Conservation (phyloP, 2,329 filamentous ascomycete species). For the Leptographium procerum region DNA sequence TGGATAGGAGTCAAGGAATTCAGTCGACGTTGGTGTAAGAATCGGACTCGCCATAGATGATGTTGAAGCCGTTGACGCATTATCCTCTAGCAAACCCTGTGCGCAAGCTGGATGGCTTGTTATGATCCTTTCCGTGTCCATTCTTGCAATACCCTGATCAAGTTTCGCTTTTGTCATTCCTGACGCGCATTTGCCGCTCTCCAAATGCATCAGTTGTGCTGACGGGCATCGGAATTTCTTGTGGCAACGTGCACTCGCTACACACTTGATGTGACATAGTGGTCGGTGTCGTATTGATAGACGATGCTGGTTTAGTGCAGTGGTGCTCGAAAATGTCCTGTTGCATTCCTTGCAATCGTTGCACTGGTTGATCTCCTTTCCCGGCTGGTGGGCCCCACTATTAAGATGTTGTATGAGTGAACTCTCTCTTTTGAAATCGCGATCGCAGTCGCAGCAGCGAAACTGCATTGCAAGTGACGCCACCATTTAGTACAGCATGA, state of each 20-base stretch:
- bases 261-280: not conserved
- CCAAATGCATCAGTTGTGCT: not conserved
- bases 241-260: not conserved
- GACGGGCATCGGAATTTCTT: not conserved
- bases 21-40: not conserved
- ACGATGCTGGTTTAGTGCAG: not conserved
- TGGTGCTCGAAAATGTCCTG: not conserved
- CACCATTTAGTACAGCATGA: not conserved
- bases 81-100: not conserved
- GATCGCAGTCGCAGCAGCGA: not conserved
- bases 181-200: not conserved
- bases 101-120: not conserved
- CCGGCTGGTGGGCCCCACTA: not conserved
- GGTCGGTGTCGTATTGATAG: not conserved
- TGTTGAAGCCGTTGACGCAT: not conserved
- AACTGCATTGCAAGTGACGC: not conserved
- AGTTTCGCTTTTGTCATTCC: not conserved
- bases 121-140: not conserved
- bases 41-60: not conserved
- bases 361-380: not conserved
- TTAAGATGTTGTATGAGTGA: not conserved
- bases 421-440: not conserved
- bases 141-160: not conserved
- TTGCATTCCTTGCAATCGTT: not conserved
- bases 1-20: not conserved